Conservation (phyloP, 345 rosid genomes). For the Eucalyptus tenuipes region DNA sequence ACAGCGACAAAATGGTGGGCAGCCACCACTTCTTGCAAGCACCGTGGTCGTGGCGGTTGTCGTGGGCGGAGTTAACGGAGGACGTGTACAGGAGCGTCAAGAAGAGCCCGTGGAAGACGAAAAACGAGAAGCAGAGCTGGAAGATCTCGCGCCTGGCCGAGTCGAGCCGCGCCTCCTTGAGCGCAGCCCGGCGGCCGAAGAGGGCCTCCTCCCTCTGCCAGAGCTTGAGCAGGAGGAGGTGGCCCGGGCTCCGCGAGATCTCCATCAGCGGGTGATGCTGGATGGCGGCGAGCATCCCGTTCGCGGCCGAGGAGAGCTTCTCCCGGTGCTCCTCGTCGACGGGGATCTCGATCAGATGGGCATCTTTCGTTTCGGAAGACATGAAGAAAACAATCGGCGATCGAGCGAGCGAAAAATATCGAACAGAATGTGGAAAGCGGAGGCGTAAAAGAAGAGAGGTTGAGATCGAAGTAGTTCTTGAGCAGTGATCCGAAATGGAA, state of each 20-base stretch:
- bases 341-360: conserved; percentile 81
- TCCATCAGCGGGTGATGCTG: conserved; percentile 88
- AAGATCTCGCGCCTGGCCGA: conserved; percentile 76
- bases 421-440: neutral
- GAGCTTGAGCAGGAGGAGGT: conserved; percentile 74
- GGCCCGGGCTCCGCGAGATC: conserved; percentile 89
- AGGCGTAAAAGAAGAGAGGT: neutral
- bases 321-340: conserved; percentile 63
- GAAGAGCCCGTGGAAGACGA: conserved; percentile 61
- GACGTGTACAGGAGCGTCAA: conserved; percentile 54
- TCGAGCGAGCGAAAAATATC: neutral
- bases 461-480: neutral
- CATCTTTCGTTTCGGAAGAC: conserved; percentile 24
- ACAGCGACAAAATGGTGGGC: conserved; percentile 38
- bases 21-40: conserved; percentile 82
- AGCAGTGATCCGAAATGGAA: neutral
- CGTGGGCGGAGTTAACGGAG: conserved; percentile 3
- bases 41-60: neutral
- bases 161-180: conserved; percentile 59
- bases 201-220: conserved; percentile 90
- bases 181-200: conserved; percentile 31
- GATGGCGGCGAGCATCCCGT: conserved; percentile 29
- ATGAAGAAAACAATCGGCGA: neutral
- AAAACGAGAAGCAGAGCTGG: conserved; percentile 67
- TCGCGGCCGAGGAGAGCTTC: conserved; percentile 18